These are phyloP conservation scores for Artomyces pyxidatus DNA, from an alignment of 768 basidiomycete species.

Conservation along the genomic window DNA sequence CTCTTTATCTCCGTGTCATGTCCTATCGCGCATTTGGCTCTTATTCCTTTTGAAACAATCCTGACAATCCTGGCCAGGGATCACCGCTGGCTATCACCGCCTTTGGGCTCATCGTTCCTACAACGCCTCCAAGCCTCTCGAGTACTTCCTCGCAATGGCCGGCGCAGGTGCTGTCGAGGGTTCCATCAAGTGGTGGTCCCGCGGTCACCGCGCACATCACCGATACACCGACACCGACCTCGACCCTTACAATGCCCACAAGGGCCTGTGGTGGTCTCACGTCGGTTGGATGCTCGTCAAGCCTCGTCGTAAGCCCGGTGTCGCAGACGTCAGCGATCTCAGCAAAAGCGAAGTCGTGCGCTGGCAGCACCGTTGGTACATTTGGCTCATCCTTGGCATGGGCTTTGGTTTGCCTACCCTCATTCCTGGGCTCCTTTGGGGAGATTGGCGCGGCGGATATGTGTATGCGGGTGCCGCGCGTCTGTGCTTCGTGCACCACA, in stretches of 20 bases:
- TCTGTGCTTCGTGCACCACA: constrained; percentile 84
- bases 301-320: constrained; percentile 82
- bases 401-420: constrained; percentile 67
- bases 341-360: constrained; percentile 69
- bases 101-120: constrained; percentile 96
- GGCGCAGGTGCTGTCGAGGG: constrained; percentile 94
- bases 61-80: constrained; percentile 34
- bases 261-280: constrained; percentile 81
- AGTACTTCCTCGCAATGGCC: constrained; percentile 75
- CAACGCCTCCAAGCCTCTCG: constrained; percentile 80
- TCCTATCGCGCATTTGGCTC: not conserved
- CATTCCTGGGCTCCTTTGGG: constrained; percentile 77
- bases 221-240: constrained; percentile 96
- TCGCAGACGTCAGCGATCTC: constrained; percentile 84
- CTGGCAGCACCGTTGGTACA: constrained; percentile 85
- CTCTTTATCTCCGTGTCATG: not conserved
- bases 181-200: constrained; percentile 98
- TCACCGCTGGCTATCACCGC: constrained; percentile 93
- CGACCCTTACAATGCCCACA: constrained; percentile 91
- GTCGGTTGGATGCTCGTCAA: constrained; percentile 92
- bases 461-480: constrained; percentile 77
- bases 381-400: constrained; percentile 60
- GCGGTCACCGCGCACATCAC: constrained; percentile 96
- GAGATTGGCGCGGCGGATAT: constrained; percentile 80
- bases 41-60: not conserved